Evolutionary conservation across 2,329 filamentous ascomycete genomes (phyloP).

Genomic region (Aspergillus sp.): DNA sequence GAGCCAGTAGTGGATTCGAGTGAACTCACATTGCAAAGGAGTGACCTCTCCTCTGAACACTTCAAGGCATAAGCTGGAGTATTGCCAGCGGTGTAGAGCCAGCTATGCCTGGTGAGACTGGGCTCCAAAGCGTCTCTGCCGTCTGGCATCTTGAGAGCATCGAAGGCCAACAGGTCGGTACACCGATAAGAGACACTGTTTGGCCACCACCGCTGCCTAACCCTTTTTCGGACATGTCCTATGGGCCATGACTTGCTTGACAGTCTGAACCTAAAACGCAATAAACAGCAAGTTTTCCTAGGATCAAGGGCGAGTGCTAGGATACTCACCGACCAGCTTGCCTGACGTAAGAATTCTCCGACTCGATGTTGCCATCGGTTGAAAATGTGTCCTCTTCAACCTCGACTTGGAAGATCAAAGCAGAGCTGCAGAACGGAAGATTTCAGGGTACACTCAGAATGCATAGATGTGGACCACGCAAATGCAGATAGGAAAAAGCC

Average conservation of each 20-base stretch:
- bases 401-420: background rate
- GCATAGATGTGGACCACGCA: constrained; percentile 3
- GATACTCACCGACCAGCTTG: constrained; percentile 13
- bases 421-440: background rate
- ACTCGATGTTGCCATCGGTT: background rate
- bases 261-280: constrained; percentile 2
- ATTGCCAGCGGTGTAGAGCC: background rate
- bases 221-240: constrained; percentile 16
- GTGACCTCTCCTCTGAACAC: background rate
- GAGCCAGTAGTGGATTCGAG: background rate
- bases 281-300: constrained; percentile 3
- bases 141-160: background rate
- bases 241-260: background rate
- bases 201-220: constrained; percentile 5
- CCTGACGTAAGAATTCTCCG: constrained; percentile 4
- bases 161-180: background rate
- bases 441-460: background rate
- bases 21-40: background rate
- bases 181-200: background rate
- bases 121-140: background rate
- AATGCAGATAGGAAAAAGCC: background rate
- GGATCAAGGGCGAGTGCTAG: background rate
- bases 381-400: background rate
- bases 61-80: background rate
- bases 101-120: background rate